These are phyloP conservation scores for Vaccinium macrocarpon DNA, from an alignment of 148 eudicot species.

Conservation along the genomic window DNA sequence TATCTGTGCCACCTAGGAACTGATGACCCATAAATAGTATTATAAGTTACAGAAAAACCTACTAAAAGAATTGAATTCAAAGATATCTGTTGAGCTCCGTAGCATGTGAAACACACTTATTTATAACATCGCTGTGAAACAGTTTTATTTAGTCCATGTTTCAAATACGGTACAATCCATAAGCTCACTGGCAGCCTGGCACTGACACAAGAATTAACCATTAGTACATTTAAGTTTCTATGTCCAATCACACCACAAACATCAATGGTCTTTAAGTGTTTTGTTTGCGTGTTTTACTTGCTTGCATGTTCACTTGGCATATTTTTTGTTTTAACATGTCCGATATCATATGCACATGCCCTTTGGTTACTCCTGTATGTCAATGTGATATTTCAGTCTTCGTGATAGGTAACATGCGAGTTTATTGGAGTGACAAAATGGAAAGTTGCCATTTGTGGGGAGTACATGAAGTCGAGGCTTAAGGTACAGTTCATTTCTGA, in stretches of 20 bases:
- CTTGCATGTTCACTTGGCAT: constrained; percentile 1
- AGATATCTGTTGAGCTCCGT: neutral
- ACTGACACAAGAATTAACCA: neutral
- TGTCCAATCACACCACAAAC: neutral
- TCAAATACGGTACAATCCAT: neutral
- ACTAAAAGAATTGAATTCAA: neutral
- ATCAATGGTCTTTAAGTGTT: neutral
- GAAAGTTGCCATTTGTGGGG: constrained; percentile 96
- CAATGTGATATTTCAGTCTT: constrained; percentile 14
- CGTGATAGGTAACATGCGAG: constrained; percentile 67
- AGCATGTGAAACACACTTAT: neutral
- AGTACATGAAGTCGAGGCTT: constrained; percentile 83
- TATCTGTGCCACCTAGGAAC: neutral
- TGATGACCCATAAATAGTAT: neutral
- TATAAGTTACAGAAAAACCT: neutral
- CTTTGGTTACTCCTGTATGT: constrained; percentile 3
- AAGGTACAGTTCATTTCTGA: constrained; percentile 42
- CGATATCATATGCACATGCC: neutral
- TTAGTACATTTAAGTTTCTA: neutral
- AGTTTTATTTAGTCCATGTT: neutral
- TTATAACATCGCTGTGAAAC: neutral
- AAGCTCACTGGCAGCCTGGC: neutral
- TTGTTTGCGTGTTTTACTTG: neutral
- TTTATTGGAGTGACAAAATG: constrained; percentile 75
- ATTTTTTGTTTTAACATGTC: neutral